Evolutionary conservation across 2,329 filamentous ascomycete species (phyloP).

Genomic region (Graphilbum fragrans): DNA sequence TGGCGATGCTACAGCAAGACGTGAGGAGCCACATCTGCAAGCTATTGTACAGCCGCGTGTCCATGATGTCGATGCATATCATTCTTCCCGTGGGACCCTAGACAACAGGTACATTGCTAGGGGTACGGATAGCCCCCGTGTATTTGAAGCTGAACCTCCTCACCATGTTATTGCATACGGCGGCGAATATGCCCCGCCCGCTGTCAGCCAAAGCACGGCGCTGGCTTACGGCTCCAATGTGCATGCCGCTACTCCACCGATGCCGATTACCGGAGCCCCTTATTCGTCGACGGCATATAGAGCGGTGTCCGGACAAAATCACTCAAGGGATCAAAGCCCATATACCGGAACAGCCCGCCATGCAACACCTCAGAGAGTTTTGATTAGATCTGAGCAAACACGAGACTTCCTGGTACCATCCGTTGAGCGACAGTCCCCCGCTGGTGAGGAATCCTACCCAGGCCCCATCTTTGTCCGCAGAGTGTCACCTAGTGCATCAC

Average conservation of each 20-base stretch:
- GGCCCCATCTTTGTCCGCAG: slow-evolving; percentile 10
- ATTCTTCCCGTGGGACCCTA: neutral
- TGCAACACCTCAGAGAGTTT: neutral
- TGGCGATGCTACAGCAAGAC: neutral
- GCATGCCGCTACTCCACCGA: no score
- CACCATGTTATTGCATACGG: neutral
- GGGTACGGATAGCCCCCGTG: neutral
- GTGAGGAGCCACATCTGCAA: neutral
- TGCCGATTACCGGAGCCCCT: no score
- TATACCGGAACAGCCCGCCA: neutral
- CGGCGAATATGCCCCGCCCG: neutral
- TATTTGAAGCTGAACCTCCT: neutral
- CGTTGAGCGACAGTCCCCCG: slow-evolving; percentile 30
- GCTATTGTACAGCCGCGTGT: no score
- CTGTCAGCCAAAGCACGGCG: no score
- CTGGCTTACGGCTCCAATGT: no score
- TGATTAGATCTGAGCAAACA: slow-evolving; percentile 11
- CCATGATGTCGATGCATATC: no score
- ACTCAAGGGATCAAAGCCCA: neutral
- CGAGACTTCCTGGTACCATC: slow-evolving; percentile 34
- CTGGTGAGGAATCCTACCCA: slow-evolving; percentile 6
- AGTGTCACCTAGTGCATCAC: slow-evolving; percentile 5
- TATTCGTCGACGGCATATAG: neutral
- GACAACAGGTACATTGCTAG: neutral
- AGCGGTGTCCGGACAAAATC: neutral